Evolutionary conservation across 345 rosid genomes (phyloP), one percentile per base, ranked within the genome.

Genomic region (Syzygium oleosum): DNA sequence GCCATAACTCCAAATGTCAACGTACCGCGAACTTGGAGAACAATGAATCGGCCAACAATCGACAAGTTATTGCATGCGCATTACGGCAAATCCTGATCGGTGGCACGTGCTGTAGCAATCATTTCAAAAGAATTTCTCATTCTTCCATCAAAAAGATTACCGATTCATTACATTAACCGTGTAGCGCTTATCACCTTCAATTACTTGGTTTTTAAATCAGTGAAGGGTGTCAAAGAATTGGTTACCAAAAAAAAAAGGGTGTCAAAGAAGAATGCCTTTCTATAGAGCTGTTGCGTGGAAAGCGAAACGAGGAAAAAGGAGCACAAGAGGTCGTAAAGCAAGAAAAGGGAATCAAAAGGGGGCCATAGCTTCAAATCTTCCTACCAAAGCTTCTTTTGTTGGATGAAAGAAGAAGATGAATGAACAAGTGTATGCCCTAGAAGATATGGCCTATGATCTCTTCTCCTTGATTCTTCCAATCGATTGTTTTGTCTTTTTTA

Each of bases 21-120:
- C 54, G 3, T 52, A 52, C 14, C 17, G 17, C 19, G 13, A 61
- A 61, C n/a, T 17, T 13, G 73, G 19, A n/a, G 73, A 61, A 61
- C 19, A n/a, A 61, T 4, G 9, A n/a, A 61, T 61, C 17, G 13
- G 29, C 10, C 2, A 2, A n/a, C 14, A 61, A n/a, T 61, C 14
- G 34, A n/a, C 34, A 3, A n/a, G 73, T n/a, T 3, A 61, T 61
- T 6, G 43, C 43, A 41, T 3, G 43, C 43, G 43, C 43, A 41
- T 41, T 41, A 41, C 19, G 3, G 73, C 34, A 61, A 61, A n/a
- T 61, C 73, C 1, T 6, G 4, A n/a, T 61, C 19, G 34, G 15
- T 1, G 2, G n/a, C 73, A n/a, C 34, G 1, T 1, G 0, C 13
- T 27, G 29, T 61, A 27, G 19, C 17, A 2, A 61, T n/a, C 73